Base-by-base conservation (phyloP, 2,329 filamentous ascomycete genomes). In the Alternaria ethzedia region DNA sequence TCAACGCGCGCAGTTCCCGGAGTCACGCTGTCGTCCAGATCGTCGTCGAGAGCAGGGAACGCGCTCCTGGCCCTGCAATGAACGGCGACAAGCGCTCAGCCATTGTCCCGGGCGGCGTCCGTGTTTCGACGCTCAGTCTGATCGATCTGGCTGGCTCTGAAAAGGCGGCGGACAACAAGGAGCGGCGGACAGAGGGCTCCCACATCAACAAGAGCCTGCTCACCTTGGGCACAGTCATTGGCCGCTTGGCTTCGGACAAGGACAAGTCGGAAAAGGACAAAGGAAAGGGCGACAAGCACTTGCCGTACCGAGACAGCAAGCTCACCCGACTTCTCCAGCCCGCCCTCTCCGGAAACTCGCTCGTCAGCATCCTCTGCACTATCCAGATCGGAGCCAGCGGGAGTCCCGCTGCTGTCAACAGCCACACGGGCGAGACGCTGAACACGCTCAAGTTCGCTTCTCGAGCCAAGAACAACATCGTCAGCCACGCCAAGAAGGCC, bases 21-120 rank as follows among this genome's bases (percentile, higher is more conserved):
- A 97, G 94, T 87, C 96, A 99, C 76, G 96, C 96, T 0, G 96
- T 99, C 20, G 96, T 99, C 41, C 96, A 99, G 80, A 99, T 99
- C 71, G 95, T 99, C 3, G 96, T 99, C 12, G 96, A 99, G 80
- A 97, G 94, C 77, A 88, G 96, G 79, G 95, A 97, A 80, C 91
- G 96, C 50, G 88, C 90, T 45, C 89, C 92, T 1, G 85, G 86
- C 2, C 66, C 70, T 21, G 81, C 74, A 12, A 72, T 78, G 9
- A 81, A 83, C 54, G 80, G 79, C 12, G 81, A 77, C 59, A 82
- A 81, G 65, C 78, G 80, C 30, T 71, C 75, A 17, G 77, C 79
- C 25, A 79, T 81, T 23, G 71, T 76, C 49, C 94, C 95, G 1
- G 95, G 95, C 54, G 96, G 96, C 63, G 96, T 99, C 6, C 90